Base-by-base conservation (phyloP, 1,284 basidiomycete species). In the Boletus albobrunnescens region DNA sequence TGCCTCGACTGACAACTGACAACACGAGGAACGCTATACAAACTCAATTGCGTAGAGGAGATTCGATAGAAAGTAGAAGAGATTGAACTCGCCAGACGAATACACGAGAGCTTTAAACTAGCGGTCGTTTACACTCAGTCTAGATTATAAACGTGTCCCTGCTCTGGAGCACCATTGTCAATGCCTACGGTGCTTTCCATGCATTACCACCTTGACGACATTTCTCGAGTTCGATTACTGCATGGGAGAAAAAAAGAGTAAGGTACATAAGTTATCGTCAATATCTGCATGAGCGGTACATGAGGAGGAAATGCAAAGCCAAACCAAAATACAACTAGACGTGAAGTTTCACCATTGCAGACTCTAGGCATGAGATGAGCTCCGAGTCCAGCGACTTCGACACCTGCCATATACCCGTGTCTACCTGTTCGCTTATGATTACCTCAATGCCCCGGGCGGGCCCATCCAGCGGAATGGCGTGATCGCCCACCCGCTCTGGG, bases 301-400 rank as follows among this genome's bases (percentile, higher is more conserved):
- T 2, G 33, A 13, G 12, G 19, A 11, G 3, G n/a, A 44, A 44
- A 43, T 35, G 42, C 44, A 6, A 51, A 17, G n/a, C 30, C 35
- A 19, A 46, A 39, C 11, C 40, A 36, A 20, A 36, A 44, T 32
- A 45, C 63, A 46, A 65, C 32, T 47, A 46, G 28, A 48, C 32
- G 23, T 64, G 35, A 3, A 64, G 41, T 33, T 58, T 67, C 27
- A 64, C 64, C 60, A 67, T 58, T 23, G n/a, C 24, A 11, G 45
- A 55, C 47, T 55, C 60, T 6, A 51, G 17, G 26, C 55, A 64
- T 2, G 43, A 52, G n/a, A 51, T 30, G 8, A 4, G 8, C 4
- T 44, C 20, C 1, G 50, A 28, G 27, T 52, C 46, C 32, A 60
- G 38, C 31, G 58, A 53, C 38, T 33, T 60, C 23, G 44, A 43